A percentile compares a stretch with the other conserved stretches of the same genome.
These are phyloP conservation scores for Trypanosomatidae sp. DNA, from an alignment of 208 protist species.

Conservation along the genomic window DNA sequence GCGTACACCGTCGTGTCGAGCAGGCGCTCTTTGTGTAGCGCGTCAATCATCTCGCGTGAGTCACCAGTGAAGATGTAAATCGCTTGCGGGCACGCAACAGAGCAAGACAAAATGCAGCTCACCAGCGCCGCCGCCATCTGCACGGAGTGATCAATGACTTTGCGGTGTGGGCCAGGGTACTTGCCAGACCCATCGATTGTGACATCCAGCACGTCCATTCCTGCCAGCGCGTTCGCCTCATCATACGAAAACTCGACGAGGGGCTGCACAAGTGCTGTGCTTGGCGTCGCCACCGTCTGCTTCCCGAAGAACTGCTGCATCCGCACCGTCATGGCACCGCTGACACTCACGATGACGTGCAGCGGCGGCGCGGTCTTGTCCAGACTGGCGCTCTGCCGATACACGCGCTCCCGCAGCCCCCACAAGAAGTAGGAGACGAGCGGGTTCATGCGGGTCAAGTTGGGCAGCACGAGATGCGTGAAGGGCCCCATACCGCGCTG, in stretches of 20 bases:
- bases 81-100: slow-evolving; percentile 36
- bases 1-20: slow-evolving; percentile 57
- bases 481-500: slow-evolving; percentile 70
- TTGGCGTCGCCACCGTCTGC: slow-evolving; percentile 33
- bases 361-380: slow-evolving; percentile 35
- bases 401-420: slow-evolving; percentile 64
- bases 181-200: slow-evolving; percentile 55
- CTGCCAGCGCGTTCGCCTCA: slow-evolving; percentile 70
- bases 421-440: slow-evolving; percentile 67
- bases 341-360: slow-evolving; percentile 43
- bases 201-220: slow-evolving; percentile 74
- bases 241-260: slow-evolving; percentile 68
- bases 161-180: slow-evolving; percentile 56
- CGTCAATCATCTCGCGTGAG: slow-evolving; percentile 49
- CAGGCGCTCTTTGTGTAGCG: slow-evolving; percentile 43
- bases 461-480: slow-evolving; percentile 84
- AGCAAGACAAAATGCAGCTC: slow-evolving; percentile 30
- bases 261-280: slow-evolving; percentile 9
- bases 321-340: slow-evolving; percentile 31
- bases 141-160: slow-evolving; percentile 59
- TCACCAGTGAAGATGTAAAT: slow-evolving; percentile 80
- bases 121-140: slow-evolving; percentile 54
- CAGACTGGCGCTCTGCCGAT: slow-evolving; percentile 45
- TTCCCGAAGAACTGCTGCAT: slow-evolving; percentile 46
- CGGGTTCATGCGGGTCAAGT: slow-evolving; percentile 52